phyloP scores from a whole-genome alignment of 139 green algal genomes.

The Chlamydomonas applanata region DNA sequence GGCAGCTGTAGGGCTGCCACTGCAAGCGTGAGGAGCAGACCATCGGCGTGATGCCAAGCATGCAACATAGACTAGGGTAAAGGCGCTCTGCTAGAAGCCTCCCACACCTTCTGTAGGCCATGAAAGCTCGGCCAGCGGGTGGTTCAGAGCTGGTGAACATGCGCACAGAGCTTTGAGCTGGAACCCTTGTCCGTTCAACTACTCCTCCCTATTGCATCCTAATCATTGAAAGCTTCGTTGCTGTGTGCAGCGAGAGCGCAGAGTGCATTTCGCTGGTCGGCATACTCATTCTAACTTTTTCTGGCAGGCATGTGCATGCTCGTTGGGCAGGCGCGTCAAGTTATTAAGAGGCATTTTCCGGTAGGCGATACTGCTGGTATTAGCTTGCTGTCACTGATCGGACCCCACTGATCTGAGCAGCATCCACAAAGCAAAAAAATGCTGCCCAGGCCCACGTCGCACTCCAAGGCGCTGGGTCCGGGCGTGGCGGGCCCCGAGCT shows the following conservation, averaged over 20 bases:
- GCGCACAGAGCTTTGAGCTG: not conserved
- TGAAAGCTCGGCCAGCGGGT: conserved; percentile 10
- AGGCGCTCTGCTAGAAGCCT: not conserved
- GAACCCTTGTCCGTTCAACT: not conserved
- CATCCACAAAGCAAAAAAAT: conserved; percentile 10
- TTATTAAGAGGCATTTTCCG: too few species aligned
- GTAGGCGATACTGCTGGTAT: too few species aligned
- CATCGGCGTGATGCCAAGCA: not conserved
- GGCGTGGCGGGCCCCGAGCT: conserved; percentile 71
- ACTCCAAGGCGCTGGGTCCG: conserved; percentile 36
- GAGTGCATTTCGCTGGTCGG: too few species aligned
- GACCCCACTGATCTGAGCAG: conserved; percentile 19
- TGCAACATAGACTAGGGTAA: too few species aligned
- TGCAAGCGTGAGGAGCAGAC: not conserved
- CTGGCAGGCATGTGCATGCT: too few species aligned
- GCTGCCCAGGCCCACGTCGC: conserved; percentile 22
- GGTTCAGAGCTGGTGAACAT: conserved; percentile 7
- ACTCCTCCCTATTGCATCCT: not conserved
- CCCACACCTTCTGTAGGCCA: conserved; percentile 18
- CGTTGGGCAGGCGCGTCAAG: too few species aligned
- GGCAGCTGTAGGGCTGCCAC: not conserved
- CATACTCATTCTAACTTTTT: too few species aligned
- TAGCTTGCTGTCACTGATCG: too few species aligned
- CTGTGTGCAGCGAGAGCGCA: not conserved
- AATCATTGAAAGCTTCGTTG: too few species aligned